Base-by-base conservation (phyloP, 345 rosid genomes). In the Luvunga scandens region DNA sequence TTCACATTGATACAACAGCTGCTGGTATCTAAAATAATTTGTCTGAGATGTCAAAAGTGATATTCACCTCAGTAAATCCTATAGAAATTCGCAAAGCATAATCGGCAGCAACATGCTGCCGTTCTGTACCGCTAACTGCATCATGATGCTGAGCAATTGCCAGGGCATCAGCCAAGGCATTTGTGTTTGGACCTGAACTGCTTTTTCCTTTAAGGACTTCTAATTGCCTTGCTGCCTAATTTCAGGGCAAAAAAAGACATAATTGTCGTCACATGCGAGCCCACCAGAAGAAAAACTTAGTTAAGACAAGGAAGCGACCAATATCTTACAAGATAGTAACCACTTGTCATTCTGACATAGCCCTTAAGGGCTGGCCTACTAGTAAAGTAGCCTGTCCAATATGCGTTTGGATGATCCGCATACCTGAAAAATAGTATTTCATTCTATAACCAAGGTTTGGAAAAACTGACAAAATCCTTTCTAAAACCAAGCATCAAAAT, bases 131-230 rank as follows among this genome's bases (percentile, higher is more conserved):
- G 84, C 98, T 93, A 84, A 95, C 95, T 75, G 98, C 98, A 88
- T 95, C 98, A 88, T 95, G 98, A 81, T 95, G 98, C 83, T 95
- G 98, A 79, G 95, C 97, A 85, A 95, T 84, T 77, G 98, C 92
- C 84, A 95, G 85, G 69, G 98, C 95, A 89, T 93, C 94, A 7
- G 91, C 97, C 75, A 93, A 82, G 72, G 84, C 81, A 80, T 95
- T 86, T 0, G 91, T 90, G 78, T 85, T 93, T 78, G 95, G 90
- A 70, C 97, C 94, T 25, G 83, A 75, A 81, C 77, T 75, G 72
- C 75, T 85, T 86, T 87, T 86, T 69, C 98, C 98, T 83, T 89
- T 89, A 62, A 91, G 83, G 84, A 89, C 92, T 75, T 95, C 97
- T 84, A 95, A 85, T 85, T 95, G 98, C 82, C 94, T 87, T 62